Evolutionary conservation across 352 stramenopile genomes (phyloP), one percentile per base, ranked within the genome.

Genomic region (Pythium brachiatum): DNA sequence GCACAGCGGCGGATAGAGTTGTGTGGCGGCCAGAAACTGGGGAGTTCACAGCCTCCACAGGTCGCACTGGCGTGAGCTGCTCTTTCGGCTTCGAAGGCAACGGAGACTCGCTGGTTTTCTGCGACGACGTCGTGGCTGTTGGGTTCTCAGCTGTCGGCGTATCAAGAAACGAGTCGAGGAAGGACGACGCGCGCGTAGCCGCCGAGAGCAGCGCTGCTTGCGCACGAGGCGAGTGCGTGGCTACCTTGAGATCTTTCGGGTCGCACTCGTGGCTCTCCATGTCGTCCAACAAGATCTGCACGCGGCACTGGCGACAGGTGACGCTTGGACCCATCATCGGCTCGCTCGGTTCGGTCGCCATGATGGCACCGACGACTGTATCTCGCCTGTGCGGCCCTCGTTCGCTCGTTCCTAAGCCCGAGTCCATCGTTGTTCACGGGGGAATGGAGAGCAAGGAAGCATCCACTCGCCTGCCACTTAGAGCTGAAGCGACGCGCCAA

Each of bases 201-300:
- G 57, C 64, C 1, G 60, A 41, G 7, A 63, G 12, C 15, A 72
- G 3, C 2, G 44, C 53, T 15, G 57, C 25, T 13, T 60, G 36
- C 0, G 46, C 54, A 1, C 53, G 59, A 52, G 59, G 59, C 13
- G 65, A 72, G 27, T 61, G 27, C 0, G 53, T 58, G 7, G 58
- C 59, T 16, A 38, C 27, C 16, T 68, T 68, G 39, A 68, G 13
- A 62, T 74, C 71, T 18, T 60, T 60, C 0, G 47, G 57, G 31
- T 67, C 53, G 53, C 81, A 89, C 64, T 90, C 81, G 55, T 90
- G 81, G 7, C 63, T 78, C 36, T 90, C 81, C 41, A 86, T 89
- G 15, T 80, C 70, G 53, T 90, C 81, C 32, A 89, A 60, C 6
- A 67, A 61, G 41, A 89, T 72, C 27, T 81, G 68, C 0, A 73